Conservation (phyloP, 345 rosid genomes). For the Euphorbia tirucalli region DNA sequence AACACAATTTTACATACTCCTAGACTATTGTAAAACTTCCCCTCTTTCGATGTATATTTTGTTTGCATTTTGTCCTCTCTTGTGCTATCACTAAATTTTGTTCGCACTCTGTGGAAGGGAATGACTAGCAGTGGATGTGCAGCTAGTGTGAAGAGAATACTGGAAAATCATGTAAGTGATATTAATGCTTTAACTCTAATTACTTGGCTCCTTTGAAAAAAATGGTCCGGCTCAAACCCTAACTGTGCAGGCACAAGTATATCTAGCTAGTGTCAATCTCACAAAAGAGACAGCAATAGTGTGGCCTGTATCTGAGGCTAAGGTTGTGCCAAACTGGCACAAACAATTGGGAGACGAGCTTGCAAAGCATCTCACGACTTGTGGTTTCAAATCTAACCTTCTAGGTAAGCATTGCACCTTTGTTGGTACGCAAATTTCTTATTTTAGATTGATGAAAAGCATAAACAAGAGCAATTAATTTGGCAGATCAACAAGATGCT, state of each 20-base stretch:
- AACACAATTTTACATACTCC: too few relatives aligned
- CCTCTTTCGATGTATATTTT: background rate
- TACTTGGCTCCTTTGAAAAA: too few relatives aligned
- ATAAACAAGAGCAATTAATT: too few relatives aligned
- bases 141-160: conserved; percentile 87
- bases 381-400: conserved; percentile 79
- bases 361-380: conserved; percentile 76
- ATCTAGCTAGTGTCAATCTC: conserved; percentile 82
- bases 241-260: conserved; percentile 89
- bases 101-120: conserved; percentile 46
- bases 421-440: background rate
- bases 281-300: conserved; percentile 89
- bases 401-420: conserved; percentile 52
- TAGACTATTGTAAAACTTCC: conserved; percentile 12
- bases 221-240: too few relatives aligned
- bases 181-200: too few relatives aligned
- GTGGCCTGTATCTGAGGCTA: conserved; percentile 88
- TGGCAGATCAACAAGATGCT: too few relatives aligned
- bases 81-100: background rate
- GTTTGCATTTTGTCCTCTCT: background rate
- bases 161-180: conserved; percentile 80
- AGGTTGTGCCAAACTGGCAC: conserved; percentile 68
- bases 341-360: conserved; percentile 77
- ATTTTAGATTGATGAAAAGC: too few relatives aligned
- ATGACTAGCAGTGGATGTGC: conserved; percentile 99